Evolutionary conservation across 257 asterid species (phyloP).

Genomic region (Solanum dulcamara): DNA sequence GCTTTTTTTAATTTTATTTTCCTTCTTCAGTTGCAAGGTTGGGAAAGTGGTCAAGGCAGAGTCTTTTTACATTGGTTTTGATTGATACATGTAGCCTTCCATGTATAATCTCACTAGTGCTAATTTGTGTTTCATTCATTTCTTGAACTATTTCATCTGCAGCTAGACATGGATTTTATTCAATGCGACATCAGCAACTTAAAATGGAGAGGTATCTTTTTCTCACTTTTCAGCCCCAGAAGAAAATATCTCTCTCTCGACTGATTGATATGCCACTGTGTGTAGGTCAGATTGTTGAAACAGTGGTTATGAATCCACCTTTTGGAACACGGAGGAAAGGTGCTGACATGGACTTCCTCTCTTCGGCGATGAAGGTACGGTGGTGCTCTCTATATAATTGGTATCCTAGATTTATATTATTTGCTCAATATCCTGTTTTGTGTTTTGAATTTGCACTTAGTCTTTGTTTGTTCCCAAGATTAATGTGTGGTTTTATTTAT

Average conservation of each 20-base stretch:
- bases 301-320: conserved; percentile 96
- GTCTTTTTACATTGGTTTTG: not conserved
- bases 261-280: conserved; percentile 1
- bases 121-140: not conserved
- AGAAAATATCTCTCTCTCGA: not conserved
- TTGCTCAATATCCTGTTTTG: not conserved
- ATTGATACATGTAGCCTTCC: not conserved
- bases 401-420: not conserved
- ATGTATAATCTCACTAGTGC: not conserved
- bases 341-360: conserved; percentile 87
- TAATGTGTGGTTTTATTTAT: conserved; percentile 2
- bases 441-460: not conserved
- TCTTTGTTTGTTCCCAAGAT: not conserved
- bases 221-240: not conserved
- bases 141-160: conserved; percentile 18
- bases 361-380: conserved; percentile 62
- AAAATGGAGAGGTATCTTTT: conserved; percentile 48
- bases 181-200: conserved; percentile 60
- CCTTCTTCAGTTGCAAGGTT: not conserved
- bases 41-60: not conserved
- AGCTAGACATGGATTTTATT: conserved; percentile 66
- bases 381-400: not conserved
- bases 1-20: not conserved
- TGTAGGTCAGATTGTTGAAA: conserved; percentile 55
- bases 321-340: conserved; percentile 96